Base-by-base conservation (phyloP, 1,139 yeast genomes). In the Hyphopichia burtonii region DNA sequence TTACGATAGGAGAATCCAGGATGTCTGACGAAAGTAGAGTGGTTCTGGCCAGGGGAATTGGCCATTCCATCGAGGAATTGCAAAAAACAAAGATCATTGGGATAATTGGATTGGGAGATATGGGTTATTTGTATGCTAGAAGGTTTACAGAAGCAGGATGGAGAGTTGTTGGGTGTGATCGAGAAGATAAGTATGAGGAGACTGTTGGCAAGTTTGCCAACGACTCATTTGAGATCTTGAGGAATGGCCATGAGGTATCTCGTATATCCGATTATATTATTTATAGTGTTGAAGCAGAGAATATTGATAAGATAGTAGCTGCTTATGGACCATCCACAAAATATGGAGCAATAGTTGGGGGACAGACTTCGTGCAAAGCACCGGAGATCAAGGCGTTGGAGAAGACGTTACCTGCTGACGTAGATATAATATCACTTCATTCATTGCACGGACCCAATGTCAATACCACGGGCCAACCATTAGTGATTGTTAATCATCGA, bases 391-490 rank as follows among this genome's bases (percentile, higher is more conserved):
- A 68, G 17, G 97, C 98, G 0, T 88, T 93, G 59, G 97, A 90
- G 54, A 68, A 70, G 42, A 66, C 76, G 51, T 61, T 89, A 33
- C 97, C 98, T 0, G 47, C 55, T 1, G 99, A 93, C 61, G 84
- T 81, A 4, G 86, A 88, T 39, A 93, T 93, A 33, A 78, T 93
- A 14, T 79, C 96, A 1, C 76, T 95, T 30, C 99, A 93, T 61
- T 91, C 98, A 0, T 69, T 93, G 45, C 99, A 93, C 65, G 99
- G 99, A 0, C 99, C 99, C 1, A 82, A 77, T 45, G 96, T 93
- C 11, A 81, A 84, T 52, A 80, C 98, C 0, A 79, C 82, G 10
- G 97, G 96, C 2, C 99, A 93, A 61, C 98, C 99, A 0, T 71
- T 93, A 56, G 98, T 91, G 3, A 61, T 93, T 16, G 86, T 93